Base-by-base conservation (phyloP, 306 rosid species). In the Luffa aegyptiaca region DNA sequence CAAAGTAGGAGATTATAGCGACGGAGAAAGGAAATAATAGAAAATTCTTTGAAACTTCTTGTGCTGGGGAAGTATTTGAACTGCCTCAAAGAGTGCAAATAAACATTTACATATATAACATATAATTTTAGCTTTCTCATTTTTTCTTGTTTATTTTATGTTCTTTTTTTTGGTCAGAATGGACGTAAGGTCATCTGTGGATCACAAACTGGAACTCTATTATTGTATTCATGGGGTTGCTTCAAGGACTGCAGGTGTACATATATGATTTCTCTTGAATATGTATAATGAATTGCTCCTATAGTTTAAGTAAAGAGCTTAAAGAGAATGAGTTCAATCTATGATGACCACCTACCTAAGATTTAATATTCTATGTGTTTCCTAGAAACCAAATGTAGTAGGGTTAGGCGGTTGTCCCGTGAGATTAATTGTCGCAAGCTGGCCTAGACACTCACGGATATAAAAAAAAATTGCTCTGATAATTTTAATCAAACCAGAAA, bases 101-200 rank as follows among this genome's bases (percentile, higher is more conserved):
- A 66, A 39, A 10, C 33, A 66, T 66, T 35, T 35, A 35, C 20
- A 64, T 64, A 18, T 17, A 39, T 66, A 39, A n/a, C 51, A 44
- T 69, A 35, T 20, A 10, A 44, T 69, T 48, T 31, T 51, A 48
- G 59, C 31, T 74, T 42, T 69, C 14, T n/a, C 31, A 26, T 26
- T 26, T 26, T 26, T 26, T 26, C 31, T 26, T 75, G 8, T 52
- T 8, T 21, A 4, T 21, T 37, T 35, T 52, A 26, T 77, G 13
- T 75, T 82, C 78, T 17, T 75, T 17, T 41, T 77, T 48, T 76
- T 81, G 72, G 70, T 80, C 83, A 94, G 98, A 91, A 90, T 83
- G 97, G 98, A 65, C 87, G 91, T 76, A 94, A 92, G 87, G 90
- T 94, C 80, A 87, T 94, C 66, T 94, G 98, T 35, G 96, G 93